These are phyloP conservation scores for Chondrostereum purpureum DNA, from an alignment of 1,284 basidiomycete genomes.

Conservation along the genomic window DNA sequence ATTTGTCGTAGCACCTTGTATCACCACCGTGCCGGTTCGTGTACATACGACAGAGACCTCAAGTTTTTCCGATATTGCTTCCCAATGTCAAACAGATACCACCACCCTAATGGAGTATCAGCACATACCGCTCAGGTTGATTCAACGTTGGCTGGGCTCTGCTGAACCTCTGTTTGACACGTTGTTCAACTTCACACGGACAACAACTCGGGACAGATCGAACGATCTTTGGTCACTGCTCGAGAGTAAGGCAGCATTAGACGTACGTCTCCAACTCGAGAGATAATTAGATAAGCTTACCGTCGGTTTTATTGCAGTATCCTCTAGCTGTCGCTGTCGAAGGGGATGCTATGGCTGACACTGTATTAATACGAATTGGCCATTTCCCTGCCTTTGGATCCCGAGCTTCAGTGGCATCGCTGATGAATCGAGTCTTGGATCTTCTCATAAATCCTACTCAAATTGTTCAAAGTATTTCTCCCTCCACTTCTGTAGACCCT, in stretches of 20 bases:
- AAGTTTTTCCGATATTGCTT: slow-evolving; percentile 6
- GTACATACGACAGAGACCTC: slow-evolving; percentile 2
- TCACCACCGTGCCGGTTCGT: slow-evolving; percentile 10
- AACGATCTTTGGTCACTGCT: slow-evolving; percentile 5
- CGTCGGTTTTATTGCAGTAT: slow-evolving; percentile 5
- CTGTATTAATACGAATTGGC: slow-evolving; percentile 5
- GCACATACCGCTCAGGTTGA: slow-evolving; percentile 7
- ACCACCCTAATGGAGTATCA: slow-evolving; percentile 7
- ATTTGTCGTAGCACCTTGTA: slow-evolving; percentile 7
- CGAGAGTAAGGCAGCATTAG: slow-evolving; percentile 10
- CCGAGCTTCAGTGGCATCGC: slow-evolving; percentile 2
- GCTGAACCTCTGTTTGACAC: slow-evolving; percentile 9
- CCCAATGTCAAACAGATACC: slow-evolving; percentile 6
- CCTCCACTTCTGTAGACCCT: not conserved
- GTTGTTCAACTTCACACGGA: slow-evolving; percentile 8
- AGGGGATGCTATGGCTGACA: slow-evolving; percentile 4
- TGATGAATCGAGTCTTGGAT: slow-evolving; percentile 6
- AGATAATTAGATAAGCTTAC: no score
- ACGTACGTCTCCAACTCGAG: slow-evolving; percentile 8
- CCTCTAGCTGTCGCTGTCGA: slow-evolving; percentile 9
- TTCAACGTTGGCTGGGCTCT: slow-evolving; percentile 10
- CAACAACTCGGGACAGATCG: not conserved
- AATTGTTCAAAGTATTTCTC: not conserved
- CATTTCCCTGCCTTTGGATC: slow-evolving; percentile 8
- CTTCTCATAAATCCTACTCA: slow-evolving; percentile 3